Base-by-base conservation (phyloP, 495 filamentous ascomycete species). In the Penicillium goetzii region DNA sequence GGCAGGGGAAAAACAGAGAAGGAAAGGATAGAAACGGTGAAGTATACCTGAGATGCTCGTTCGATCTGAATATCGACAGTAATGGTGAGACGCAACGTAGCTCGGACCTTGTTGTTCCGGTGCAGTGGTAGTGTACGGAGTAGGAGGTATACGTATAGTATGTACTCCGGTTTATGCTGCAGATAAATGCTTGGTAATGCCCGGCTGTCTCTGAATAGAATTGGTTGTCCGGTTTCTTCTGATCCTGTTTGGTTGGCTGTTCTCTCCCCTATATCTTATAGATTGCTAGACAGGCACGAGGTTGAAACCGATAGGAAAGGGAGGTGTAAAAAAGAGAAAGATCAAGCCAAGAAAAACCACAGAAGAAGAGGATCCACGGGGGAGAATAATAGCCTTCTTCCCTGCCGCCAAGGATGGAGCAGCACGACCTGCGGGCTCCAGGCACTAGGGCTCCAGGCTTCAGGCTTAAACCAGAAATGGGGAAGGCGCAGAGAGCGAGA, bases 381-480 rank as follows among this genome's bases (percentile, higher is more conserved):
- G 34, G 19, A 41, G 21, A 49, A 56, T 67, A 50, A 43, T 64
- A 21, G 54, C 54, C 45, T 59, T 60, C 14, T n/a, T 61, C 50
- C 7, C 38, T 40, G 14, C 21, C 43, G 40, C 33, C 33, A 53
- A 23, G 19, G 19, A 47, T 30, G 62, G 61, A 62, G 62, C 58
- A 68, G 58, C 58, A 54, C 62, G 56, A 51, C 59, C 67, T 68
- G 70, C 62, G 61, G 70, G 68, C 51, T 71, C 65, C 21, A 25
- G 19, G 10, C 21, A 10, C 41, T 23, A 4, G 43, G 43, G 10
- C 9, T 25, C 12, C 43, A 14, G 19, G 21, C 43, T 23, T 47
- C 64, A 73, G 70, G 70, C 72, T 74, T 69, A 70, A 70, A 72
- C 65, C 60, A 34, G 38, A 49, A 28, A 49, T 19, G 30, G 34